Evolutionary conservation across 768 basidiomycete genomes (phyloP).

Genomic region (Coprinopsis cinerea): DNA sequence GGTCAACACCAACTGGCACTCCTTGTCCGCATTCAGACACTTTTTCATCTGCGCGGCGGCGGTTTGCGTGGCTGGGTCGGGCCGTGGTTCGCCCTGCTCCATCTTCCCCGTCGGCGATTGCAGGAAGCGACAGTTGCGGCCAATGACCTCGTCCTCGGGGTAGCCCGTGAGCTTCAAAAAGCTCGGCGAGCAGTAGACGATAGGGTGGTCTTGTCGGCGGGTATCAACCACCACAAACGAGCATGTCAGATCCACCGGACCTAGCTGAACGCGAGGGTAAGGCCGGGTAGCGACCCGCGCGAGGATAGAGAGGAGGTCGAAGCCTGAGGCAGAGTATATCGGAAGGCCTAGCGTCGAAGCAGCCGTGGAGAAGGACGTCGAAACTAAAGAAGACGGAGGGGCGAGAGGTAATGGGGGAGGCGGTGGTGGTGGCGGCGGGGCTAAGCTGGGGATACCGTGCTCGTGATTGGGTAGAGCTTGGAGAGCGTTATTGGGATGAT

Average conservation of each 20-base stretch:
- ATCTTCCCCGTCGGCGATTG: conserved; percentile 64
- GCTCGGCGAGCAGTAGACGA: conserved; percentile 85
- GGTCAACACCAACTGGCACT: conserved; percentile 81
- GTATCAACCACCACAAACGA: conserved; percentile 90
- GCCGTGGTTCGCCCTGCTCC: conserved; percentile 33
- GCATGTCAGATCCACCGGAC: conserved; percentile 89
- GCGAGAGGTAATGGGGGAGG: conserved; percentile 6
- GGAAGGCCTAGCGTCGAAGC: conserved; percentile 39
- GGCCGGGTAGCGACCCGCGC: conserved; percentile 70
- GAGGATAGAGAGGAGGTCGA: conserved; percentile 82
- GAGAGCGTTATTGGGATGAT: too few species aligned
- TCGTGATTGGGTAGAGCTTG: too few species aligned
- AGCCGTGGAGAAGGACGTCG: conserved; percentile 6
- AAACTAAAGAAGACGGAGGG: neutral
- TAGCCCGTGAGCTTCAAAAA: conserved; percentile 81
- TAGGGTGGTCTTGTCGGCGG: conserved; percentile 73
- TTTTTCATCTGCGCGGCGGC: conserved; percentile 62
- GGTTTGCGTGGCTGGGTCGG: conserved; percentile 51
- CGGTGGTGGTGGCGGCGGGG: neutral
- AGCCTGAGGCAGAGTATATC: conserved; percentile 87
- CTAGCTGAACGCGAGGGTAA: conserved; percentile 70
- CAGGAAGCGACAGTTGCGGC: conserved; percentile 87
- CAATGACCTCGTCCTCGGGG: conserved; percentile 67
- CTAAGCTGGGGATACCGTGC: too few species aligned
- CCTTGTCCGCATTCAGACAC: conserved; percentile 65